Evolutionary conservation across 495 filamentous ascomycete genomes (phyloP).

Genomic region (Corynascus novoguineensis): DNA sequence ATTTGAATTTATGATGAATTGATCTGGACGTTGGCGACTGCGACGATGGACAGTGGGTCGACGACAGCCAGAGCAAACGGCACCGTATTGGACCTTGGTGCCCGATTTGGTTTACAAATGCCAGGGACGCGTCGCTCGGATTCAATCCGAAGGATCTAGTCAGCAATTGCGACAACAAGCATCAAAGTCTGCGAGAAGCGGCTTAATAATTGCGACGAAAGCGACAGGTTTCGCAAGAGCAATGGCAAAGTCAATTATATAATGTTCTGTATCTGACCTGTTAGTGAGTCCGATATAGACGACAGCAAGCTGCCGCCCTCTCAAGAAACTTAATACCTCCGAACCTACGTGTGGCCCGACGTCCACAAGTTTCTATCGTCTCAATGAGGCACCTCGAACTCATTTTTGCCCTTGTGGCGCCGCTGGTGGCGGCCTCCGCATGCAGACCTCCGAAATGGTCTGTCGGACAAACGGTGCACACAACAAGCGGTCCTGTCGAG

Average conservation of each 20-base stretch:
- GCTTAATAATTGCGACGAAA: too few species aligned
- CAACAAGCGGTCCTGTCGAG: slow-evolving; percentile 18
- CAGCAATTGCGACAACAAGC: not conserved
- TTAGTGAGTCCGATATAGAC: too few species aligned
- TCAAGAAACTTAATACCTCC: not conserved
- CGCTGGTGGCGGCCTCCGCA: not conserved
- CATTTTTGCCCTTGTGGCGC: not conserved
- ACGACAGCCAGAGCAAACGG: too few species aligned
- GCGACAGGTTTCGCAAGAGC: too few species aligned
- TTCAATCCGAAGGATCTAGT: not conserved
- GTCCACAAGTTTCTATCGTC: not conserved
- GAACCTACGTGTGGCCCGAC: not conserved
- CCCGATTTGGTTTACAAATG: not conserved
- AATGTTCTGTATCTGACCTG: too few species aligned
- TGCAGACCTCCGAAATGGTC: slow-evolving; percentile 1
- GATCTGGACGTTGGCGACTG: too few species aligned
- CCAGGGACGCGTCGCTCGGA: not conserved
- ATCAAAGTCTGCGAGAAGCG: not conserved
- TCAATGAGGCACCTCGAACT: not conserved
- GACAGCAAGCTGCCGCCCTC: too few species aligned
- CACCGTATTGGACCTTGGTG: too few species aligned
- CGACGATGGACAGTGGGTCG: too few species aligned
- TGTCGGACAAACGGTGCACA: slow-evolving; percentile 15
- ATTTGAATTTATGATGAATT: too few species aligned
- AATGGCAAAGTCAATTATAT: too few species aligned